Conservation (phyloP, 1,284 basidiomycete species). For the Papiliotrema nemorosa region DNA sequence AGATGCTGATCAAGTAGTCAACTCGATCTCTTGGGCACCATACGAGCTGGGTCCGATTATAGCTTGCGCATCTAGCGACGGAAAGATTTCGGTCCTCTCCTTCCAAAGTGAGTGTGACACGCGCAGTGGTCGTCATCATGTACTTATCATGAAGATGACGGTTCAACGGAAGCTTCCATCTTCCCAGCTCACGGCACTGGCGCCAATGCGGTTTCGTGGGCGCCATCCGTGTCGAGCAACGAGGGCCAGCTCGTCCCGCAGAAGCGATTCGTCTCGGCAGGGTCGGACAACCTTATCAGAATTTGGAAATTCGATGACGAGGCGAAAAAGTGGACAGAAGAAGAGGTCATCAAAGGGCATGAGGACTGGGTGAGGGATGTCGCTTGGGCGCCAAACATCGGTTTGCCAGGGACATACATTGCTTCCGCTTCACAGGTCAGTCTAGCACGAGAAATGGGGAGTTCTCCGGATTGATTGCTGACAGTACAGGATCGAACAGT, state of each 20-base stretch:
- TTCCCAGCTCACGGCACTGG: conserved; percentile 95
- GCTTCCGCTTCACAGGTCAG: conserved; percentile 86
- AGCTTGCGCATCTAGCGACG: conserved; percentile 96
- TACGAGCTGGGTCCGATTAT: conserved; percentile 95
- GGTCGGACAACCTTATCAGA: conserved; percentile 92
- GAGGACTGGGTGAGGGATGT: conserved; percentile 98
- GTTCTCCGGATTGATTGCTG: background rate
- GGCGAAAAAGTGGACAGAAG: conserved; percentile 72
- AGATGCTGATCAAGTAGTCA: conserved; percentile 56
- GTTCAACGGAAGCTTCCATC: conserved; percentile 91
- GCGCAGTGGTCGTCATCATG: conserved; percentile 14
- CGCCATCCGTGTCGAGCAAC: conserved; percentile 68
- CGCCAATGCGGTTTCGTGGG: conserved; percentile 97
- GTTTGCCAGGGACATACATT: conserved; percentile 88
- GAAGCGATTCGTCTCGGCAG: conserved; percentile 90
- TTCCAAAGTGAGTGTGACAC: conserved; percentile 74
- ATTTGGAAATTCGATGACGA: conserved; percentile 72
- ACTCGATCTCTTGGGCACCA: conserved; percentile 97
- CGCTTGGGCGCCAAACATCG: conserved; percentile 95
- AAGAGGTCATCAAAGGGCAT: conserved; percentile 84
- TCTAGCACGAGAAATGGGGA: conserved; percentile 1
- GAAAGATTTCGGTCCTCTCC: conserved; percentile 91
- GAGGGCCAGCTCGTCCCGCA: conserved; percentile 22
- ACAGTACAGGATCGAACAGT: conserved; percentile 74
- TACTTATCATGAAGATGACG: conserved; percentile 65